A percentile compares a stretch with the other conserved stretches of the same genome.
Evolutionary conservation across 2,329 filamentous ascomycete genomes (phyloP).

Genomic region (Calonectria pseudoreteaudii): DNA sequence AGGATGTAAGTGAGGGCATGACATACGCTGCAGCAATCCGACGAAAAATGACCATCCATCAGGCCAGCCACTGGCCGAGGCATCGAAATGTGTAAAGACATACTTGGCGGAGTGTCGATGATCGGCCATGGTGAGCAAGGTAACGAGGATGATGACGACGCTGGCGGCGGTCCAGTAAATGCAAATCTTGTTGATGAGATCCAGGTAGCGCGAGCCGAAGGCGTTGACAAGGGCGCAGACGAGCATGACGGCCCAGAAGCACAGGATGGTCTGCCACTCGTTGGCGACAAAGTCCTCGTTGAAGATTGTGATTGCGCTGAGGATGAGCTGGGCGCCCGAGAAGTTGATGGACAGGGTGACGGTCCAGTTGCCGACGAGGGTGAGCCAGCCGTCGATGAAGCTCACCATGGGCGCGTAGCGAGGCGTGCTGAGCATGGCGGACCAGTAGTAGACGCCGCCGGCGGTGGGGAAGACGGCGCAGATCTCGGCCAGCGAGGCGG

Average conservation of each 20-base stretch:
- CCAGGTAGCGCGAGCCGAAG: constrained; percentile 69
- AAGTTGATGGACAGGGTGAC: constrained; percentile 79
- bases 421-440: constrained; percentile 72
- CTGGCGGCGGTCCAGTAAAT: constrained; percentile 80
- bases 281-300: constrained; percentile 69
- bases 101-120: constrained; percentile 73
- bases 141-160: constrained; percentile 78
- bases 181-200: constrained; percentile 76
- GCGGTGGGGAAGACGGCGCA: constrained; percentile 73
- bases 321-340: constrained; percentile 75
- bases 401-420: constrained; percentile 72
- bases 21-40: constrained; percentile 62
- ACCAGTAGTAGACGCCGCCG: constrained; percentile 80
- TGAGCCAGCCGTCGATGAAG: constrained; percentile 81
- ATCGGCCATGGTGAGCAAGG: constrained; percentile 73
- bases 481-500: constrained; percentile 79
- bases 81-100: constrained; percentile 77
- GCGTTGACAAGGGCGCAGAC: constrained; percentile 75
- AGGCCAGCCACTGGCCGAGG: constrained; percentile 76
- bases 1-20: not conserved
- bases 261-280: constrained; percentile 79
- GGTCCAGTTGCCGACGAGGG: constrained; percentile 78
- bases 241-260: constrained; percentile 76
- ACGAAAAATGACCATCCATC: constrained; percentile 71
- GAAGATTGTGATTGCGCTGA: constrained; percentile 76